phyloP scores from a whole-genome alignment of 148 eudicot species.

The Pharnaceum exiguum region DNA sequence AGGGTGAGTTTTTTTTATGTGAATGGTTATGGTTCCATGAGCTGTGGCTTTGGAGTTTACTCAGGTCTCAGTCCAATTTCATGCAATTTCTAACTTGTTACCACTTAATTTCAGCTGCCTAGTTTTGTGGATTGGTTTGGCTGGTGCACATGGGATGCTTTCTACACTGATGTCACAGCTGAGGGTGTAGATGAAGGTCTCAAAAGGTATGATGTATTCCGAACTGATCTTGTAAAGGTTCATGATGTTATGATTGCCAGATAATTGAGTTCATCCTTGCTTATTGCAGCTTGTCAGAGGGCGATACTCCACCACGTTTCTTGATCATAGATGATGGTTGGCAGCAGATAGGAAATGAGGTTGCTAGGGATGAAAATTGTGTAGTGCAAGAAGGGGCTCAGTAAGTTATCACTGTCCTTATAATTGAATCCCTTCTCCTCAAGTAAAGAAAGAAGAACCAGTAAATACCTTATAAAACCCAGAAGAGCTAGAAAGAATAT shows the following conservation, averaged over 20 bases:
- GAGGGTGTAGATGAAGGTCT: slow-evolving; percentile 95
- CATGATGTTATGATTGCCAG: background rate
- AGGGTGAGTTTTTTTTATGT: slow-evolving; percentile 38
- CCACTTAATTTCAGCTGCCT: slow-evolving; percentile 54
- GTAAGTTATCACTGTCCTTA: slow-evolving; percentile 46
- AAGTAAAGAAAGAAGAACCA: too few species aligned
- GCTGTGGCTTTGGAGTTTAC: background rate
- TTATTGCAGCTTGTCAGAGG: slow-evolving; percentile 67
- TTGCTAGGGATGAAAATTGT: slow-evolving; percentile 30
- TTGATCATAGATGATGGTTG: slow-evolving; percentile 97
- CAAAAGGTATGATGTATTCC: slow-evolving; percentile 35
- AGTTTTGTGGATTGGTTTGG: slow-evolving; percentile 93
- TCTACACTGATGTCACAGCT: slow-evolving; percentile 96
- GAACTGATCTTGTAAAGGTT: background rate
- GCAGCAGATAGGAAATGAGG: slow-evolving; percentile 87
- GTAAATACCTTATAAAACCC: too few species aligned
- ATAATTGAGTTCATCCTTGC: background rate
- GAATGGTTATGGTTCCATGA: too few species aligned
- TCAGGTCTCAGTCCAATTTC: background rate
- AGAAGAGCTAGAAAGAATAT: too few species aligned
- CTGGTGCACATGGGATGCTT: slow-evolving; percentile 99
- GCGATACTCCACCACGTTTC: slow-evolving; percentile 83
- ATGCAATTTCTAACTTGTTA: slow-evolving; percentile 4
- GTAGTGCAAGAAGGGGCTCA: slow-evolving; percentile 96
- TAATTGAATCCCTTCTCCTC: background rate